Base-by-base conservation (phyloP, 225 moss, liverwort and hornwort species). In the Bryoerythrophyllum caledonicum region DNA sequence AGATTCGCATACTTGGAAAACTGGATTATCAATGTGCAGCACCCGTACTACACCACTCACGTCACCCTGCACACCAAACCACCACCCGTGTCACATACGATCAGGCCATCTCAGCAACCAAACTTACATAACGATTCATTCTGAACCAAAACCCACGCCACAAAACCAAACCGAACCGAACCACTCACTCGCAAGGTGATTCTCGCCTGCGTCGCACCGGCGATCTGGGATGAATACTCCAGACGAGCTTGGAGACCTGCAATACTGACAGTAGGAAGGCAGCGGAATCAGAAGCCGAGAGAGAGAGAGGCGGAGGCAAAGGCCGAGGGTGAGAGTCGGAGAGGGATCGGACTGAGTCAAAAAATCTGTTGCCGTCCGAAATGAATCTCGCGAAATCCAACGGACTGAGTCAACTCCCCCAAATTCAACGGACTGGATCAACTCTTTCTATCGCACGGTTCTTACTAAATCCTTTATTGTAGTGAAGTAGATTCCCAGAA, bases 41-140 rank as follows among this genome's bases (percentile, higher is more conserved):
- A 95, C n/a, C 95, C 97, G 44, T 95, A 93, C 77, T 95, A 99
- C 60, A 99, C n/a, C n/a, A n/a, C n/a, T n/a, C n/a, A n/a, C n/a
- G n/a, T n/a, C n/a, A n/a, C 97, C 97, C 97, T 99, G 82, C 67
- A 79, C 82, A 73, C 28, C 34, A n/a, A 63, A 60, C 67, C 71
- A 63, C 26, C 71, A 17, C 53, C 64, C 52, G 16, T 20, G 63
- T 83, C 67, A 83, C 35, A 65, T 67, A 10, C 11, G 3, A 26
- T 6, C 66, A 63, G 15, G 3, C 62, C 76, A 5, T 9, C 10
- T 28, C 65, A 24, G 7, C 19, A 73, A 59, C 27, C 24, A 1
- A 9, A 37, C 11, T 51, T 3, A 52, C 5, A 23, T 70, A 3
- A 44, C 1, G 0, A 52, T 3, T 30, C 7, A 38, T 4, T n/a